Evolutionary conservation across 2,329 filamentous ascomycete species (phyloP), one percentile per base, ranked within the genome.

Genomic region (Tolypocladium paradoxum): DNA sequence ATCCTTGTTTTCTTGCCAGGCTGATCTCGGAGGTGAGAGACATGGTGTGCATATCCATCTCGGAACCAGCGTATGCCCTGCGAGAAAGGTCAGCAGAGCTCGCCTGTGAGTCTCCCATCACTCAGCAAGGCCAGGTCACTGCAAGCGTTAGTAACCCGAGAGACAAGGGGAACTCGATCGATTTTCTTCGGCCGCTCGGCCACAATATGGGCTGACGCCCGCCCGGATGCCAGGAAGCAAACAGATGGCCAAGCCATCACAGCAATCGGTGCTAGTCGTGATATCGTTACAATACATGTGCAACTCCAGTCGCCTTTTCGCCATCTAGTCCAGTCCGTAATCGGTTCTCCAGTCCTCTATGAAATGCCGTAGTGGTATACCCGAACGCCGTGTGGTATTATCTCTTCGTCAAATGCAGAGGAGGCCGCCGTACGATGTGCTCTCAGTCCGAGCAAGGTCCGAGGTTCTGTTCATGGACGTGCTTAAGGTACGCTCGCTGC

Each of bases 401-500:
- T 51, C 43, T 48, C 14, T 22, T 27, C 2, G 16, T 31, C 24
- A 31, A n/a, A 20, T 31, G 43, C 43, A 18, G 29, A 35, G 34
- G 34, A 46, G 16, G 27, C 16, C 20, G 40, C 40, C 27, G 40
- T 48, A 12, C 31, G n/a, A 34, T 29, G 9, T n/a, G 27, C 8
- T 35, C 51, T 61, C 56, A 66, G 47, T 65, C 61, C 12, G 63
- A 60, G 50, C 66, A 68, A 22, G 66, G 64, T 16, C 68, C 68
- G 9, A 70, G 65, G 12, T 58, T 61, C 55, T 67, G 70, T 53
- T 73, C 69, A 53, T 79, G 78, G 2, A 86, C 66, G 36, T 73
- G 69, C 50, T 73, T 71, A 9, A 91, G 71, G 58, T 78, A 85
- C 14, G 78, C 72, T 51, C 90, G 81, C 66, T 95, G 88, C 43